These are phyloP conservation scores for Boletus pseudo-olivaceus DNA, from an alignment of 768 basidiomycete species.

Conservation along the genomic window DNA sequence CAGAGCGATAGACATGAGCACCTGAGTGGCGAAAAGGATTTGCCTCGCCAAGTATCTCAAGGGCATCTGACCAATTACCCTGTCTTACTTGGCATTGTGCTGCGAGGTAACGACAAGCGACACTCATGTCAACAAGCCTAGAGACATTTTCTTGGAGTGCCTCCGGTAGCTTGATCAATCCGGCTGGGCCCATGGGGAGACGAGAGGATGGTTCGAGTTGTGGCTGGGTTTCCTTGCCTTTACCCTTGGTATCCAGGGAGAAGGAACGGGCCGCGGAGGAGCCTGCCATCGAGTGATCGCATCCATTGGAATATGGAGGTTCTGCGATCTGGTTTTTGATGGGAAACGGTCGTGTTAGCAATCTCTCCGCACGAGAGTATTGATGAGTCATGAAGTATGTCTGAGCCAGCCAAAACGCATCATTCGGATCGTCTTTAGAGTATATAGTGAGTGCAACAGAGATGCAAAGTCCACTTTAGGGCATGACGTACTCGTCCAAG, in stretches of 20 bases:
- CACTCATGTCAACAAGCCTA: conserved; percentile 87
- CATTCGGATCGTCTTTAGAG: conserved; percentile 82
- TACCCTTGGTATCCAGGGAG: conserved; percentile 48
- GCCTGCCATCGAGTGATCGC: conserved; percentile 13
- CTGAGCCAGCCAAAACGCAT: conserved; percentile 99
- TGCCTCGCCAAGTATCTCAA: conserved; percentile 89
- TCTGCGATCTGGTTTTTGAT: conserved; percentile 42
- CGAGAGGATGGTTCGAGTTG: conserved; percentile 42
- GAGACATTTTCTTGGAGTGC: conserved; percentile 63
- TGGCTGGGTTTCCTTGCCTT: conserved; percentile 52
- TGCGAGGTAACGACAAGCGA: conserved; percentile 94
- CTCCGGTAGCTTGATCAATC: conserved; percentile 66
- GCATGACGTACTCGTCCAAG: conserved; percentile 81
- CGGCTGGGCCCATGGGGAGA: conserved; percentile 68
- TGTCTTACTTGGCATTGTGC: conserved; percentile 92
- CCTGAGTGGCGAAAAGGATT: conserved; percentile 82
- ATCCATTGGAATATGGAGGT: conserved; percentile 26
- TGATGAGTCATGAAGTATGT: conserved; percentile 95
- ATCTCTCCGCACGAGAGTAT: conserved; percentile 88
- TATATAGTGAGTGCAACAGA: conserved; percentile 1
- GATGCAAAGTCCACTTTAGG: conserved; percentile 2
- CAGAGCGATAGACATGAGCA: conserved; percentile 24
- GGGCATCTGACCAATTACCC: conserved; percentile 88
- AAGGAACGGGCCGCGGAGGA: conserved; percentile 43
- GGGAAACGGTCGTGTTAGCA: conserved; percentile 85